Base-by-base conservation (phyloP, 2,329 filamentous ascomycete genomes). In the Stemphylium vesicarium region DNA sequence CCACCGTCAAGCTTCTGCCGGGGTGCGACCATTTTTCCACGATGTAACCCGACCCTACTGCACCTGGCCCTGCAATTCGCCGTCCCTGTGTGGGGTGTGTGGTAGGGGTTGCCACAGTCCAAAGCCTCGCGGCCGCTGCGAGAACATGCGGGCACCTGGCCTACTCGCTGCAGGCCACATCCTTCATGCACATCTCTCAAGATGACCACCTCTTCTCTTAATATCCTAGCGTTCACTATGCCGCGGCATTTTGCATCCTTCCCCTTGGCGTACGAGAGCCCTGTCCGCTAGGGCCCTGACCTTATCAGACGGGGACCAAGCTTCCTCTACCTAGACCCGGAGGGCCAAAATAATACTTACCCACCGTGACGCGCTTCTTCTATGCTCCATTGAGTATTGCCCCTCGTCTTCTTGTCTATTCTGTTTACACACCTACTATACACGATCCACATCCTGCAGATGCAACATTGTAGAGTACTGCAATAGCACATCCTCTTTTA, bases 281-380 rank as follows among this genome's bases (percentile, higher is more conserved):
- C 64, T 66, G 60, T 53, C 53, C 52, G 50, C 60, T 66, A 62
- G 63, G 54, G 62, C 60, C 64, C 60, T 70, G 70, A 69, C 70
- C 73, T 75, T 75, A 75, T 75, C 73, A 68, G 52, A 65, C 65
- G 53, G 50, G 68, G 69, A 70, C 69, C 71, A 70, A 72, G 69
- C 71, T 69, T 60, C 59, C 64, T 56, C 53, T 63, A 63, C 63
- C 61, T 60, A 60, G 59, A 60, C 58, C 62, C 55, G 61, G 61
- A 65, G 57, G 66, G 57, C 69, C 52, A 68, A 75, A 72, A 75
- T 75, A 75, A 72, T 75, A 73, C 66, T 65, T 68, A 67, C 72
- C 71, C 71, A 71, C 72, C 66, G 66, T 68, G 66, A 72, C 69
- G 68, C 68, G 63, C 69, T 51, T 56, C 69, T 64, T 69, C 67